Base-by-base conservation (phyloP, 73 alveolate genomes). In the Durusdinium trenchii region DNA sequence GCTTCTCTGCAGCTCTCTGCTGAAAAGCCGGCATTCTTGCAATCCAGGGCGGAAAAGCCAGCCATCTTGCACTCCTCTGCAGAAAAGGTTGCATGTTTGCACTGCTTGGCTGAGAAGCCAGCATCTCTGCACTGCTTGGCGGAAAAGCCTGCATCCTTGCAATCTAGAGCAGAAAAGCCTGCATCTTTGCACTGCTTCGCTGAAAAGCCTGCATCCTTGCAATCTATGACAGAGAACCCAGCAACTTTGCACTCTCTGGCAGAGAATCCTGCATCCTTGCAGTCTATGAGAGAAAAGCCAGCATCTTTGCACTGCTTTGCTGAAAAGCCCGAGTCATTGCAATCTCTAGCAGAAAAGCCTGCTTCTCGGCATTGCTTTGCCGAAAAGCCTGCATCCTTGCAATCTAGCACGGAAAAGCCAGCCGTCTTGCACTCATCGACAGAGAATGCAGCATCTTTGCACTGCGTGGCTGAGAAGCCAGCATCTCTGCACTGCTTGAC, bases 21-120 rank as follows among this genome's bases (percentile, higher is more conserved):
- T 38, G 73, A 46, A 60, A 83, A 83, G 73, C 93, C 92, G 32
- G 60, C 73, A 36, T 36, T 36, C 69, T 82, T 78, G 61, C 89
- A 62, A 26, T 62, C 76, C 67, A 54, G 10, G 38, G 18, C 40
- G 38, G 76, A 10, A 6, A 62, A 12, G 76, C 76, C 76, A 6
- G 76, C 18, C 18, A 38, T 23, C 40, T 4, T 26, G 76, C 18
- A 78, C 10, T 10, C 62, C 35, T 36, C 47, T 14, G 89, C 62
- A 20, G 61, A 18, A 23, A 42, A 78, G 89, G 62, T 61, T 47
- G 89, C 57, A 3, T 9, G 16, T 42, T 42, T 78, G 50, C 89
- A 78, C 9, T 78, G 23, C 50, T 1, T 1, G 38, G 61, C 26
- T 16, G 64, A 42, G 57, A 42, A 38, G 23, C 61, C 61, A 9